Base-by-base conservation (phyloP, 2,329 filamentous ascomycete species). In the Hymenoscyphus fructigenus region DNA sequence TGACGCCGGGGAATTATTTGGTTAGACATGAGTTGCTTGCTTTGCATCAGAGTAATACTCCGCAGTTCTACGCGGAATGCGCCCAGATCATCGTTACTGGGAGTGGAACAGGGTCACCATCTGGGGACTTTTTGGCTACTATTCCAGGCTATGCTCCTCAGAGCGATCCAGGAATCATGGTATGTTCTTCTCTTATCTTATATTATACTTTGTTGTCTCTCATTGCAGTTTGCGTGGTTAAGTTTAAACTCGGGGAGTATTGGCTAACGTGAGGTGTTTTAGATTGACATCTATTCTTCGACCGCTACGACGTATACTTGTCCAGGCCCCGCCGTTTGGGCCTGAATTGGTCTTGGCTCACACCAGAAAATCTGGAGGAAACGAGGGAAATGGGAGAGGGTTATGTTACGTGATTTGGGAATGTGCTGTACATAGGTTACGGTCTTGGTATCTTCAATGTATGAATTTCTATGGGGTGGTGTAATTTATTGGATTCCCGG, bases 21-120 rank as follows among this genome's bases (percentile, higher is more conserved):
- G 81, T 86, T 74, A 79, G 83, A 62, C 83, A 86, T 73, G 84
- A 86, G 77, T 76, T 85, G 64, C 77, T 86, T 47, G 84, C 84
- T 57, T 78, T 86, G 3, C 83, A 86, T 74, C 82, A 85, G 73
- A 76, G 79, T 23, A 82, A 84, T 67, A 77, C 76, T 28, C 80
- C 77, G 64, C 83, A 84, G 72, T 84, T 84, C 74, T 85, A 85
- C 71, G 80, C 83, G 14, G 84, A 86, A 74, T 86, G 84, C 68
- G 83, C 83, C 0, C 83, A 86, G 73, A 72, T 85, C 56, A 78
- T 75, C 20, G 79, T 86, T 14, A 80, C 81, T 2, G 83, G 83
- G 23, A 78, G 76, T 34, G 83, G 84, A 10, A 79, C 75, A 12
- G 79, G 76, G 3, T 70, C 72, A 7, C 82, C 83, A 0, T 36